phyloP scores from a whole-genome alignment of 2,329 filamentous ascomycete genomes.

The Helicocarpus griseus region DNA sequence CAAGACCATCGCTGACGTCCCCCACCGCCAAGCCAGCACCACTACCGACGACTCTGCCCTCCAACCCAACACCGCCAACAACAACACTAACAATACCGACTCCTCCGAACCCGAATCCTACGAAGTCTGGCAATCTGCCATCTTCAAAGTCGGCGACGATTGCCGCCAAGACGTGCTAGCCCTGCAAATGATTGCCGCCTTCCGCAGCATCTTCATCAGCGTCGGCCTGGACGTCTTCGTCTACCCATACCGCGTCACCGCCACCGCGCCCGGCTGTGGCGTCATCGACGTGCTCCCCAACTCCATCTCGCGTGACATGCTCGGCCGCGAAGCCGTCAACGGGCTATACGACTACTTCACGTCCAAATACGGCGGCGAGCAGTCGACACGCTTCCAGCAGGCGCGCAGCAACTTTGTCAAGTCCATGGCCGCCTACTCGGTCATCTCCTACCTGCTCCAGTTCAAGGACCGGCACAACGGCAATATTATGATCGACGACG shows the following conservation, averaged over 20 bases:
- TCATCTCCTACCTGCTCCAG: constrained; percentile 92
- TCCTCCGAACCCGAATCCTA: constrained; percentile 36
- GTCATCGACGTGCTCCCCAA: constrained; percentile 97
- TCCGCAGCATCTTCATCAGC: constrained; percentile 91
- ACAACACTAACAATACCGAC: not conserved
- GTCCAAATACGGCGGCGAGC: constrained; percentile 92
- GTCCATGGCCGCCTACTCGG: constrained; percentile 95
- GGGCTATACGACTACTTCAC: constrained; percentile 98
- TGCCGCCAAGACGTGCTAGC: constrained; percentile 95
- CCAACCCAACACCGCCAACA: constrained; percentile 9
- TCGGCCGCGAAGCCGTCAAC: constrained; percentile 94
- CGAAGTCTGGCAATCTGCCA: constrained; percentile 98
- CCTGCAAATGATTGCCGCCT: constrained; percentile 94
- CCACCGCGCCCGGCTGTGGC: constrained; percentile 91
- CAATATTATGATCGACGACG: constrained; percentile 99
- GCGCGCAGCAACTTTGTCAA: constrained; percentile 97
- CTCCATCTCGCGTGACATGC: constrained; percentile 96
- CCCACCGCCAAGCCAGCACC: constrained; percentile 14
- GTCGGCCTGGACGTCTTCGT: constrained; percentile 95
- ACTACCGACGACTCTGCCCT: constrained; percentile 6
- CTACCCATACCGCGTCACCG: constrained; percentile 93
- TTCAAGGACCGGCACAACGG: constrained; percentile 99
- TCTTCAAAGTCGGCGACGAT: constrained; percentile 99
- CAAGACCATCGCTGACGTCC: constrained; percentile 24
- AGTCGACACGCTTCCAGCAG: constrained; percentile 88